Evolutionary conservation across 441 rosid genomes (phyloP).

Genomic region (Populus hybrid): DNA sequence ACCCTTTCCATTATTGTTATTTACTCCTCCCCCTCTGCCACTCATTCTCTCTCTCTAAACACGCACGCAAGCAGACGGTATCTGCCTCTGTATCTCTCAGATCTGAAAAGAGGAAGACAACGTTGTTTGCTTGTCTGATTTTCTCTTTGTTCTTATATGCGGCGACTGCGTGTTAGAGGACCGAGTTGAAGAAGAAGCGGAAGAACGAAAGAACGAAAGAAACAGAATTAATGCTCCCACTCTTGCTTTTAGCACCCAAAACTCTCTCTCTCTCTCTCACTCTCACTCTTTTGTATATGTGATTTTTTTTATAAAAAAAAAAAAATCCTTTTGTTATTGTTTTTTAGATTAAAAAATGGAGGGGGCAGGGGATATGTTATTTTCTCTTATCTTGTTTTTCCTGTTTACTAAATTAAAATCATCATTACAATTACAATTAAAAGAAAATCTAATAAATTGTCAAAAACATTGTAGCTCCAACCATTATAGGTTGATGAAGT

Average conservation of each 20-base stretch:
- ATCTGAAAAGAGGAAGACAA: slow-evolving; percentile 30
- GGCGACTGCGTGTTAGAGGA: background rate
- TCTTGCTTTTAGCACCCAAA: background rate
- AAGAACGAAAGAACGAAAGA: background rate
- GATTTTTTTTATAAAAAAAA: no score
- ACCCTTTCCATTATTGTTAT: slow-evolving; percentile 34
- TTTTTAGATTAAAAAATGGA: no score
- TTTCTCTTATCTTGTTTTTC: no score
- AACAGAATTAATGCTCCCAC: background rate
- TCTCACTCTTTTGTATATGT: no score
- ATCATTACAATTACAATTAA: no score
- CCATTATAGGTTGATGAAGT: no score
- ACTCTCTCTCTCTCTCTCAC: background rate
- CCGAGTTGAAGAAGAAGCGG: background rate
- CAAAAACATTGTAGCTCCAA: no score
- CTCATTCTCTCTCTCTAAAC: slow-evolving; percentile 41
- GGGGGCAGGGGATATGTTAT: no score
- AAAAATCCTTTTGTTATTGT: no score
- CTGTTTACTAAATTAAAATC: no score
- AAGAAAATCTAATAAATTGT: no score
- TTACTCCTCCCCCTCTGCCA: slow-evolving; percentile 53
- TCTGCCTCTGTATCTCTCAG: slow-evolving; percentile 16
- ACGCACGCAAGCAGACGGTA: slow-evolving; percentile 25
- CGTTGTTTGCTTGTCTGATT: background rate
- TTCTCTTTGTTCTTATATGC: background rate